A percentile compares a stretch with the other conserved stretches of the same genome.
Conservation (phyloP, 1,139 yeast genomes). For the Sugiyamaella grinbergsii region DNA sequence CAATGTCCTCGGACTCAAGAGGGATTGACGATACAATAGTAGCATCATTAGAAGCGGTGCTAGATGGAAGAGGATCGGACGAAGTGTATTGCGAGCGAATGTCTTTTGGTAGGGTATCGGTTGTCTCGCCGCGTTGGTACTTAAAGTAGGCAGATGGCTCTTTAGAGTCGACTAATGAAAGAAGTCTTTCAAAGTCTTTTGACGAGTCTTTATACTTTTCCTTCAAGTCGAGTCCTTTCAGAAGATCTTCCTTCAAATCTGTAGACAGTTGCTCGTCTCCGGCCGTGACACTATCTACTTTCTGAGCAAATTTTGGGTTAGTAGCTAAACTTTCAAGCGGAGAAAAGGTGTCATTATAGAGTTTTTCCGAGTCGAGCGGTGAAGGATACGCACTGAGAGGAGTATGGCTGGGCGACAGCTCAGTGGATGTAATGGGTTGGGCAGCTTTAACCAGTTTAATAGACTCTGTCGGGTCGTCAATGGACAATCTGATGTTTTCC, state of each 20-base stretch:
- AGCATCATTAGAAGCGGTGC: not conserved
- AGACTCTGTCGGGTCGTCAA: not conserved
- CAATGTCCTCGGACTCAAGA: conserved; percentile 23
- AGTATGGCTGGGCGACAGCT: not conserved
- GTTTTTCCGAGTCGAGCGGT: conserved; percentile 8
- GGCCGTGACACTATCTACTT: conserved; percentile 15
- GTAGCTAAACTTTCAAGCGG: not conserved
- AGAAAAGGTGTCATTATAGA: conserved; percentile 12
- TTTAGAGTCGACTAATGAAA: conserved; percentile 25
- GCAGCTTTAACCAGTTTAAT: not conserved
- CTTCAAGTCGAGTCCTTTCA: conserved; percentile 20
- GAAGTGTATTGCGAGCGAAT: conserved; percentile 24
- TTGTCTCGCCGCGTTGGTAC: conserved; percentile 23
- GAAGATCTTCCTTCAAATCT: conserved; percentile 21
- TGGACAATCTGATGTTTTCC: not conserved
- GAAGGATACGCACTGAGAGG: not conserved
- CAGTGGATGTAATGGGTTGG: not conserved
- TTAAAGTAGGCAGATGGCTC: too few species aligned
- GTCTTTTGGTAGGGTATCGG: conserved; percentile 29
- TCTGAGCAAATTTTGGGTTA: not conserved
- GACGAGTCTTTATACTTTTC: conserved; percentile 24
- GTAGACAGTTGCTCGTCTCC: not conserved
- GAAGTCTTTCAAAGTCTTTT: conserved; percentile 27
- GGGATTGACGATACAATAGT: not conserved
- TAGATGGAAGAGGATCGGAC: too few species aligned